These are phyloP conservation scores for Didymella pinodella DNA, from an alignment of 2,329 filamentous ascomycete species.

Conservation along the genomic window DNA sequence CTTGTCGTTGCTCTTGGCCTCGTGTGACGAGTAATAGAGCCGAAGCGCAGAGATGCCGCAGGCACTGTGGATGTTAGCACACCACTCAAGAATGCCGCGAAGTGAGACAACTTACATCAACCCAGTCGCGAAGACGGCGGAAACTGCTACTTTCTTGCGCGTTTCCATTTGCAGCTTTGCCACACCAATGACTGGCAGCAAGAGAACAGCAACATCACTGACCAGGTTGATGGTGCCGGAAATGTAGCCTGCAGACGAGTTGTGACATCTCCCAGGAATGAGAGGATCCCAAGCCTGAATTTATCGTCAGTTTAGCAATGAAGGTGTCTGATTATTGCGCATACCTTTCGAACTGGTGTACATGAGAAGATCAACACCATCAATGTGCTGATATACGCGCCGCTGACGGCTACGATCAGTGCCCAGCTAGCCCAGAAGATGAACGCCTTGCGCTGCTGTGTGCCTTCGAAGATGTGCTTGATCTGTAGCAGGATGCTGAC, in stretches of 20 bases:
- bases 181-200: slow-evolving; percentile 23
- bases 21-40: slow-evolving; percentile 9
- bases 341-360: slow-evolving; percentile 3
- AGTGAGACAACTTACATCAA: neutral
- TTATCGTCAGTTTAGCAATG: slow-evolving; percentile 21
- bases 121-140: slow-evolving; percentile 8
- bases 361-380: slow-evolving; percentile 7
- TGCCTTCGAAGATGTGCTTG: slow-evolving; percentile 22
- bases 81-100: neutral
- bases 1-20: slow-evolving; percentile 18
- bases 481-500: slow-evolving; percentile 27
- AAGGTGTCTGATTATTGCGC: neutral
- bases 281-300: slow-evolving; percentile 30
- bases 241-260: slow-evolving; percentile 10
- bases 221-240: slow-evolving; percentile 9
- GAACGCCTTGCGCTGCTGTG: slow-evolving; percentile 11
- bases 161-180: slow-evolving; percentile 6
- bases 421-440: slow-evolving; percentile 28
- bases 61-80: neutral
- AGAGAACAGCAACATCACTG: slow-evolving; percentile 30
- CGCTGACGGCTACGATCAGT: slow-evolving; percentile 21
- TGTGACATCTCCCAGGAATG: slow-evolving; percentile 29
- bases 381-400: slow-evolving; percentile 20
- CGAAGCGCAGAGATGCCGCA: slow-evolving; percentile 5
- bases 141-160: slow-evolving; percentile 13